Evolutionary conservation across 208 protist genomes (phyloP), one percentile per base, ranked within the genome.

Genomic region (Crithidia acanthocephali): DNA sequence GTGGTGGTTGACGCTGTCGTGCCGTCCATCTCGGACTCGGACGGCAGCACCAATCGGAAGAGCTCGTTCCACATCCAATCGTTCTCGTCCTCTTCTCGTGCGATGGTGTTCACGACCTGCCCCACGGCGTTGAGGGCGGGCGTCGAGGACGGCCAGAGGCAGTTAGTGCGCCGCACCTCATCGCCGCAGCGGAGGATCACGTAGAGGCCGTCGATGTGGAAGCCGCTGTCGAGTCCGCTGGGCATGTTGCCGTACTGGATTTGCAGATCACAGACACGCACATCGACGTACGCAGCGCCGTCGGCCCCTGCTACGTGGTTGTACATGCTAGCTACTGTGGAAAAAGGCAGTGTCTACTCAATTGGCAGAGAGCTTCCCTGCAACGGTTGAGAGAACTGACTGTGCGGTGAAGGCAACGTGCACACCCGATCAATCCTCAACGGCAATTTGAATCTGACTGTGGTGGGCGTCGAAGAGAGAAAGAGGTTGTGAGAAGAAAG

Each of bases 121-220:
- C 20, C 37, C 18, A 28, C 18, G 2, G 11, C 10, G 6, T 10
- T 32, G 1, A 9, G 22, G 20, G 30, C 8, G 2, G 25, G 42
- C 9, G 16, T 40, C 18, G 33, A 22, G 33, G 55, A 42, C 15
- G 32, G 68, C 75, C 50, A 66, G 53, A 93, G 75, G 35, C 58
- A 79, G 23, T 11, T 42, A 23, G 84, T 93, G 23, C 82, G 84
- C 47, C 79, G 76, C 7, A 81, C 80, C 28, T 83, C 68, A 9
- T 70, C 48, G 33, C 75, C 81, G 20, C 80, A 60, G 37, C 87
- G 84, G 27, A 84, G 53, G n/a, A 93, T 76, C 18, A 90, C 64
- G 66, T 93, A 93, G 18, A 93, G 61, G 13, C 87, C 87, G 65
- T 80, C 76, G 27, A 80, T 64, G n/a, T 60, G 69, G 51, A 87